Conservation (phyloP, 768 basidiomycete species). For the Astraeus odoratus region DNA sequence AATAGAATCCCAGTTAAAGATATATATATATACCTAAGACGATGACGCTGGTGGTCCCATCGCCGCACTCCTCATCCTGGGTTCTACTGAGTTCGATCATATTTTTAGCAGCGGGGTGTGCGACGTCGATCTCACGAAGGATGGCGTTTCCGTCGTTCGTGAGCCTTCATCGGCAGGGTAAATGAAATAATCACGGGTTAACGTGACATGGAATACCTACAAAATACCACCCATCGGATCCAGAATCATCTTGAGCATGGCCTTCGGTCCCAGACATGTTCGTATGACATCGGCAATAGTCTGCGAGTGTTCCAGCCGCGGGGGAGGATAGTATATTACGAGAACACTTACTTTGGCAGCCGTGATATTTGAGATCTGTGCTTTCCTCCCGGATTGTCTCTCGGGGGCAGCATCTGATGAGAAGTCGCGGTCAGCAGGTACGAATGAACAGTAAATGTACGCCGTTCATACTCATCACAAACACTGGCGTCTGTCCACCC, state of each 20-base stretch:
- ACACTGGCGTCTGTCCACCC: slow-evolving; percentile 65
- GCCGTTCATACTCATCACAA: slow-evolving; percentile 64
- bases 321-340: background rate
- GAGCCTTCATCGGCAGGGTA: slow-evolving; percentile 41
- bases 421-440: slow-evolving; percentile 1
- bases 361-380: slow-evolving; percentile 94
- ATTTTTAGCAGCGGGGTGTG: slow-evolving; percentile 97
- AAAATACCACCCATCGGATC: slow-evolving; percentile 99
- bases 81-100: slow-evolving; percentile 99
- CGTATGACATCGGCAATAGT: slow-evolving; percentile 97
- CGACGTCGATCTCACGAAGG: slow-evolving; percentile 95
- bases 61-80: slow-evolving; percentile 98
- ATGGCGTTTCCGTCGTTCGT: slow-evolving; percentile 99
- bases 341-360: slow-evolving; percentile 77
- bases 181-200: background rate
- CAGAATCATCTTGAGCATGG: slow-evolving; percentile 99
- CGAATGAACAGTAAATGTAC: background rate
- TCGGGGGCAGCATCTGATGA: slow-evolving; percentile 83
- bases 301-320: slow-evolving; percentile 33
- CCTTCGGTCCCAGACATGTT: slow-evolving; percentile 94
- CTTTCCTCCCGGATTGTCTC: slow-evolving; percentile 89
- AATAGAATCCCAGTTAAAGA: background rate
- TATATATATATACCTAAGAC: slow-evolving; percentile 66
- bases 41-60: slow-evolving; percentile 97
- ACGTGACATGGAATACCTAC: slow-evolving; percentile 37